Conservation (phyloP, 2,329 filamentous ascomycete species). For the Thermothelomyces thermophilus region DNA sequence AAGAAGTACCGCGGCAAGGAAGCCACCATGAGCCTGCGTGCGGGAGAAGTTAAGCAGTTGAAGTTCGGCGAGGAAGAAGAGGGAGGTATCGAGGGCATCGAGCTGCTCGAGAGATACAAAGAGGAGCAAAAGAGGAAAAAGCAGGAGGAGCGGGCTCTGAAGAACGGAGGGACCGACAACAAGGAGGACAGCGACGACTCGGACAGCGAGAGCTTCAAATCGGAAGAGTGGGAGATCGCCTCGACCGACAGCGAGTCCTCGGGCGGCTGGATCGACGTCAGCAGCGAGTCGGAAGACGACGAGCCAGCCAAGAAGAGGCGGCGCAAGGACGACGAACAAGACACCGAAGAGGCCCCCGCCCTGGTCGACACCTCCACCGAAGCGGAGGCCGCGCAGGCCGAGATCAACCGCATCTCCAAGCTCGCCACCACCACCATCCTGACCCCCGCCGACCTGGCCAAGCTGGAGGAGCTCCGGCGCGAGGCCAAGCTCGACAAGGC, state of each 20-base stretch:
- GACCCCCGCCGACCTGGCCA: constrained; percentile 91
- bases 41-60: constrained; percentile 66
- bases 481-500: constrained; percentile 64
- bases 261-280: constrained; percentile 90
- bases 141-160: constrained; percentile 57
- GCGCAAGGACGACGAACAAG: constrained; percentile 33
- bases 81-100: constrained; percentile 85
- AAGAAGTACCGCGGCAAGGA: constrained; percentile 89
- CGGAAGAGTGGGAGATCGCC: constrained; percentile 55
- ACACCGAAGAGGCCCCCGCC: constrained; percentile 23
- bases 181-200: constrained; percentile 44
- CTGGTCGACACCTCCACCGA: constrained; percentile 36
- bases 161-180: constrained; percentile 55
- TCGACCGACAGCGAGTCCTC: constrained; percentile 61
- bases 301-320: constrained; percentile 60
- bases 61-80: constrained; percentile 75
- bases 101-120: constrained; percentile 89
- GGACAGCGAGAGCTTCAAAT: constrained; percentile 52
- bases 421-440: constrained; percentile 91
- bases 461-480: constrained; percentile 80
- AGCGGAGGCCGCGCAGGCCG: constrained; percentile 38
- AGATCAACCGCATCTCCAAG: constrained; percentile 53
- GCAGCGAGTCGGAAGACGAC: constrained; percentile 73
- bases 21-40: constrained; percentile 70
- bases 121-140: constrained; percentile 76